phyloP scores from a whole-genome alignment of 2,329 filamentous ascomycete genomes.

The Chaetomium sp. region DNA sequence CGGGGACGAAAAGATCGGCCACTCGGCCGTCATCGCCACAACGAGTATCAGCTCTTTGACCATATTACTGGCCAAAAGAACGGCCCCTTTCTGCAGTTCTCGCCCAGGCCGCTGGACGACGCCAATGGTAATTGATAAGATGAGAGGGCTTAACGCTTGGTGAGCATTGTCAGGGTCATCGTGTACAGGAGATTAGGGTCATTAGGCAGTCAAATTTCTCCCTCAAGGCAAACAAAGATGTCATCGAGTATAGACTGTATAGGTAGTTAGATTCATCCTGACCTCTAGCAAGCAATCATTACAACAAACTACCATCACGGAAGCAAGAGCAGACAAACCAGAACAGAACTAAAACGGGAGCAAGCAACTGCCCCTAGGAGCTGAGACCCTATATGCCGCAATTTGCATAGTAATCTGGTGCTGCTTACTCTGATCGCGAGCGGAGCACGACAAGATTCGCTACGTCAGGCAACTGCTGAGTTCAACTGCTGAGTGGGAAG shows the following conservation, averaged over 20 bases:
- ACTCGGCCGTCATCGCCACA: neutral
- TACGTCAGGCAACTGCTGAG: neutral
- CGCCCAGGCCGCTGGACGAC: neutral
- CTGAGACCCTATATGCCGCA: neutral
- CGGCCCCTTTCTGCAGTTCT: neutral
- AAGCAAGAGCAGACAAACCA: neutral
- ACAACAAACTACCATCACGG: neutral
- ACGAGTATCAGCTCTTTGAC: neutral
- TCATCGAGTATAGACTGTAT: neutral
- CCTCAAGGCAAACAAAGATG: neutral
- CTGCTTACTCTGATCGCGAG: neutral
- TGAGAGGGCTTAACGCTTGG: neutral
- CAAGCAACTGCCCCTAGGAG: neutral
- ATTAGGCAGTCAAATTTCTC: neutral
- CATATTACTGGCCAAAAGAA: constrained; percentile 1
- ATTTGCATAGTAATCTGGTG: neutral
- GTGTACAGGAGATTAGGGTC: neutral
- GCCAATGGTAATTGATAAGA: neutral
- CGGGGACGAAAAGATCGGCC: neutral
- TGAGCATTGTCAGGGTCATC: neutral
- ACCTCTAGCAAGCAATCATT: neutral
- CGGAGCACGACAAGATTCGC: neutral
- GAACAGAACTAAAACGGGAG: neutral
- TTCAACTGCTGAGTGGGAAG: neutral
- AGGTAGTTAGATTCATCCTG: neutral